These are phyloP conservation scores for Sarcodon sp. DNA, from an alignment of 768 basidiomycete species.

Conservation along the genomic window DNA sequence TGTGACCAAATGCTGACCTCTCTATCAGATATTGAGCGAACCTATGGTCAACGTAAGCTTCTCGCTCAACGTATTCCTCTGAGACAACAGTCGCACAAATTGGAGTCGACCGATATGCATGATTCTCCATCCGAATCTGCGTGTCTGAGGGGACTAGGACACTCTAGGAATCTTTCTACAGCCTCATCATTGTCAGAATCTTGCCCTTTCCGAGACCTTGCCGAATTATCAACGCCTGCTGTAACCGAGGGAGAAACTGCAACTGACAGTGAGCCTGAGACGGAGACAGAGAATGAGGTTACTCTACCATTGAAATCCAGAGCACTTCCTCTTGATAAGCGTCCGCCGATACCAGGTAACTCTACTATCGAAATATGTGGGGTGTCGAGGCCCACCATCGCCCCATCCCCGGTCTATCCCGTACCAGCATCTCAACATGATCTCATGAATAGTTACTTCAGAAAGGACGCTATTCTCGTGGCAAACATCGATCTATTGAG, in stretches of 20 bases:
- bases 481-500: slow-evolving; percentile 77
- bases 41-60: slow-evolving; percentile 86
- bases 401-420: not conserved
- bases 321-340: slow-evolving; percentile 1
- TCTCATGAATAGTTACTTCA: slow-evolving; percentile 80
- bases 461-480: slow-evolving; percentile 73
- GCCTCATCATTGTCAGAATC: slow-evolving; percentile 12
- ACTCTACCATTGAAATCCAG: slow-evolving; percentile 7
- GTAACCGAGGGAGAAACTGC: slow-evolving; percentile 63
- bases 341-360: not conserved
- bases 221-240: slow-evolving; percentile 35
- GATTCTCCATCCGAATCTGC: slow-evolving; percentile 6
- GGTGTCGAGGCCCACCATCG: slow-evolving; percentile 2
- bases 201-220: not conserved
- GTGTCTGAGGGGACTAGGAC: slow-evolving; percentile 2
- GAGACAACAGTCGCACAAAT: slow-evolving; percentile 12
- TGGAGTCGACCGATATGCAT: slow-evolving; percentile 2
- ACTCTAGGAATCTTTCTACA: slow-evolving; percentile 12
- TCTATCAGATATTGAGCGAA: slow-evolving; percentile 26
- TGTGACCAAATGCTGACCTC: not conserved
- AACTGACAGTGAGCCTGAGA: slow-evolving; percentile 58
- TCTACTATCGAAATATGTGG: not conserved
- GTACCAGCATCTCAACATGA: slow-evolving; percentile 64
- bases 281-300: slow-evolving; percentile 32
- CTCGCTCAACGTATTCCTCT: slow-evolving; percentile 77